A percentile compares a stretch with the other conserved stretches of the same genome.
Evolutionary conservation across 768 basidiomycete species (phyloP).

Genomic region (Phaffia tasmanica): DNA sequence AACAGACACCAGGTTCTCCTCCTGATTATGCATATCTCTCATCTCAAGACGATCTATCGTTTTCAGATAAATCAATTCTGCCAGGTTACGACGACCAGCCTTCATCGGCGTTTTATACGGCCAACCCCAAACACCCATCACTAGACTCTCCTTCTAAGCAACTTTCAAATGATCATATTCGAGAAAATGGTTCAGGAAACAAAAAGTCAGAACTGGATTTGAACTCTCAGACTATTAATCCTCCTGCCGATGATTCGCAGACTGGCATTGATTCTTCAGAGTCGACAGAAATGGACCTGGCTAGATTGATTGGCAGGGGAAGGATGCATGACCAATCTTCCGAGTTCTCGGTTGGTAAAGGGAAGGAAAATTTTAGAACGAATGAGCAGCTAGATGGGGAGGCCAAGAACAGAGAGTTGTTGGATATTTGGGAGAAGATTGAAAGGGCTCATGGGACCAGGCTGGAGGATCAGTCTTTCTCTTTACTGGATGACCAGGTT

Average conservation of each 20-base stretch:
- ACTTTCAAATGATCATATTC: background rate
- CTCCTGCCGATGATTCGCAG: no score
- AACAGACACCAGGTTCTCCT: no score
- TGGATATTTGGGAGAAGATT: constrained; percentile 37
- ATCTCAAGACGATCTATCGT: no score
- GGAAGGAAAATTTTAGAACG: constrained; percentile 4
- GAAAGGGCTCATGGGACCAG: constrained; percentile 36
- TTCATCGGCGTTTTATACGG: no score
- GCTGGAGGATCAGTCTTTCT: constrained; percentile 26
- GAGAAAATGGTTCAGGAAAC: background rate
- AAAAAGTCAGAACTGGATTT: background rate
- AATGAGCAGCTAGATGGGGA: constrained; percentile 32
- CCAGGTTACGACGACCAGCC: no score
- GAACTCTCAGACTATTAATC: background rate
- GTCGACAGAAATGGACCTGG: constrained; percentile 62
- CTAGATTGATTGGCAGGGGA: constrained; percentile 45
- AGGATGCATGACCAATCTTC: constrained; percentile 44
- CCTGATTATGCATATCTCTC: no score
- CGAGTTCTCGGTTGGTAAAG: background rate
- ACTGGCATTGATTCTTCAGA: constrained; percentile 24
- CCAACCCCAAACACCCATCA: no score
- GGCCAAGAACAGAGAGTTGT: constrained; percentile 39
- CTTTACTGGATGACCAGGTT: background rate
- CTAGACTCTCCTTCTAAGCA: background rate
- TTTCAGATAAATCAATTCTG: no score